These are phyloP conservation scores for Leccinum disarticulatum DNA, from an alignment of 768 basidiomycete genomes.

Conservation along the genomic window DNA sequence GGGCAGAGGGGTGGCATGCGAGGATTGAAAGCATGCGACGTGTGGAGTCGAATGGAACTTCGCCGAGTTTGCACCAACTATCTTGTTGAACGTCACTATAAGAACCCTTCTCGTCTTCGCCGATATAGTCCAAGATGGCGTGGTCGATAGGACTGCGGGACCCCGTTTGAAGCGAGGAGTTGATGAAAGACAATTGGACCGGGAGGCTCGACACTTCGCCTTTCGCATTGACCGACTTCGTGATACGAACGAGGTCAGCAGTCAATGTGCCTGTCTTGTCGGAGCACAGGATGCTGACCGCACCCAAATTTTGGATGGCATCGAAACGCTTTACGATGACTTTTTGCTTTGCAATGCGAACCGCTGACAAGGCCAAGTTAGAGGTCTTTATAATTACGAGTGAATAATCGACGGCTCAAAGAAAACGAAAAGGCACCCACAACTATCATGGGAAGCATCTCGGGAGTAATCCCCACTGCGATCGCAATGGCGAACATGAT, in stretches of 20 bases:
- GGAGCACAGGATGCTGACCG: slow-evolving; percentile 53
- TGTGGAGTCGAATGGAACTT: slow-evolving; percentile 38
- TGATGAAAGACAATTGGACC: slow-evolving; percentile 30
- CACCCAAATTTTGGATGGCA: slow-evolving; percentile 61
- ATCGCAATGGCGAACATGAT: slow-evolving; percentile 34
- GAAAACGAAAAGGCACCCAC: slow-evolving; percentile 15
- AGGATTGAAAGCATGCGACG: slow-evolving; percentile 37
- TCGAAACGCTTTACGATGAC: slow-evolving; percentile 65
- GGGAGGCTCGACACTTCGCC: slow-evolving; percentile 28
- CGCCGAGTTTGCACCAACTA: slow-evolving; percentile 32
- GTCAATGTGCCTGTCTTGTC: slow-evolving; percentile 69
- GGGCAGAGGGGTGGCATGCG: slow-evolving; percentile 24
- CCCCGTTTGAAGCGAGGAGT: slow-evolving; percentile 35
- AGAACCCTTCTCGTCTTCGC: slow-evolving; percentile 13
- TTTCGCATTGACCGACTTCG: slow-evolving; percentile 23
- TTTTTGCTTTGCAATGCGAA: slow-evolving; percentile 54
- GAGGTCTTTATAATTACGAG: slow-evolving; percentile 49
- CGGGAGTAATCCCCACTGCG: slow-evolving; percentile 33
- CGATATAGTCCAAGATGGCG: slow-evolving; percentile 32
- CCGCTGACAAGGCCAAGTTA: slow-evolving; percentile 58
- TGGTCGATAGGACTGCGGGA: slow-evolving; percentile 37
- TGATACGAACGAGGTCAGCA: slow-evolving; percentile 38
- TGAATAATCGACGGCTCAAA: neutral
- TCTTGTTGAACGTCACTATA: slow-evolving; percentile 11
- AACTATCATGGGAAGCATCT: slow-evolving; percentile 36